Conservation (phyloP, 2,329 filamentous ascomycete genomes). For the Cordyceps javanica region DNA sequence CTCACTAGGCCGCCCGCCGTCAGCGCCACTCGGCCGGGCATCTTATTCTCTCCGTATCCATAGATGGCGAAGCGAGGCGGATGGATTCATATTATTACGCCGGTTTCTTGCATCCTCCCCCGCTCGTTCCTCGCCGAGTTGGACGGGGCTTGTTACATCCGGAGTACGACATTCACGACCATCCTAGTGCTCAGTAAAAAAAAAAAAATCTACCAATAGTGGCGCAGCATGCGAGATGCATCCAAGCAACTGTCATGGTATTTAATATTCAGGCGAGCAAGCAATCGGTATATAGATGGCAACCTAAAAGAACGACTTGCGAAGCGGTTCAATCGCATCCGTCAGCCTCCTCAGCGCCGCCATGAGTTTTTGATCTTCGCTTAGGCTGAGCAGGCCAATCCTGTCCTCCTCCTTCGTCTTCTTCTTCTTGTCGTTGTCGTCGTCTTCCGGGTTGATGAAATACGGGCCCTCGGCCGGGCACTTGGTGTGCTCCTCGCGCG, state of each 20-base stretch:
- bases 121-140: no score
- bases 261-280: no score
- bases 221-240: no score
- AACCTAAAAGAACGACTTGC: background rate
- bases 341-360: slow-evolving; percentile 8
- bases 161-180: no score
- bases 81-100: no score
- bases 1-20: background rate
- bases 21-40: slow-evolving; percentile 6
- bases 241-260: no score
- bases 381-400: background rate
- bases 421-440: slow-evolving; percentile 14
- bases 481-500: slow-evolving; percentile 24
- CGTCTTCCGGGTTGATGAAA: slow-evolving; percentile 26
- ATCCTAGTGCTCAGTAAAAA: no score
- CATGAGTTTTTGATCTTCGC: slow-evolving; percentile 2
- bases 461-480: slow-evolving; percentile 35
- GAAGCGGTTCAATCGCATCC: slow-evolving; percentile 1
- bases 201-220: no score
- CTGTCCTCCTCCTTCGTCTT: background rate
- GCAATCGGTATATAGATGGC: no score
- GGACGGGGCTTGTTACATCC: no score
- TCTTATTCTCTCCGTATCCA: background rate
- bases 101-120: no score
- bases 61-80: no score